Evolutionary conservation across 345 rosid species (phyloP).

Genomic region (Conringia planisiliqua): DNA sequence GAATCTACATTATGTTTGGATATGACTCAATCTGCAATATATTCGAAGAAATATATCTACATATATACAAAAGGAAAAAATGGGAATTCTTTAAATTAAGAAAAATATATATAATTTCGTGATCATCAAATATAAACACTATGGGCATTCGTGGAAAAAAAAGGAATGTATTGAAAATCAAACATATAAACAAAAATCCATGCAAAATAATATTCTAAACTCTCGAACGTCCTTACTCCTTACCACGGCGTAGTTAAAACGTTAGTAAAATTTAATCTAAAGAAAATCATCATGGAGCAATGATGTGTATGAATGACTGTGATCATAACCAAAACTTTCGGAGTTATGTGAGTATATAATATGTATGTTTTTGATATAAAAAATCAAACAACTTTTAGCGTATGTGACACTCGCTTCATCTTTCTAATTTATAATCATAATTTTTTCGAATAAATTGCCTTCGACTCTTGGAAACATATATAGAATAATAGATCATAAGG

Average conservation of each 20-base stretch:
- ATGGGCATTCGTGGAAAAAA: neutral
- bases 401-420: slow-evolving; percentile 10
- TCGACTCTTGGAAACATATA: slow-evolving; percentile 7
- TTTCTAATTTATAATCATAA: slow-evolving; percentile 25
- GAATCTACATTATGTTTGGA: neutral
- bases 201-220: neutral
- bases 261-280: neutral
- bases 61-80: neutral
- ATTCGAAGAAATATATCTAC: too few species aligned
- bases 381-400: neutral
- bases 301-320: slow-evolving; percentile 18
- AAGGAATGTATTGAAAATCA: neutral
- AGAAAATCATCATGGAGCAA: neutral
- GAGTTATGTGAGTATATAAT: neutral
- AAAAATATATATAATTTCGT: too few species aligned
- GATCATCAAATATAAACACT: neutral
- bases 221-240: neutral
- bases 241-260: neutral
- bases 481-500: neutral
- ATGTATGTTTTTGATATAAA: neutral
- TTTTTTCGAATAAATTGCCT: slow-evolving; percentile 10
- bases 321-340: slow-evolving; percentile 4
- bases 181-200: neutral
- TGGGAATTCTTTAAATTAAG: neutral
- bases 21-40: too few species aligned